Evolutionary conservation across 1,284 basidiomycete genomes (phyloP).

Genomic region (Entoloma clypeatum): DNA sequence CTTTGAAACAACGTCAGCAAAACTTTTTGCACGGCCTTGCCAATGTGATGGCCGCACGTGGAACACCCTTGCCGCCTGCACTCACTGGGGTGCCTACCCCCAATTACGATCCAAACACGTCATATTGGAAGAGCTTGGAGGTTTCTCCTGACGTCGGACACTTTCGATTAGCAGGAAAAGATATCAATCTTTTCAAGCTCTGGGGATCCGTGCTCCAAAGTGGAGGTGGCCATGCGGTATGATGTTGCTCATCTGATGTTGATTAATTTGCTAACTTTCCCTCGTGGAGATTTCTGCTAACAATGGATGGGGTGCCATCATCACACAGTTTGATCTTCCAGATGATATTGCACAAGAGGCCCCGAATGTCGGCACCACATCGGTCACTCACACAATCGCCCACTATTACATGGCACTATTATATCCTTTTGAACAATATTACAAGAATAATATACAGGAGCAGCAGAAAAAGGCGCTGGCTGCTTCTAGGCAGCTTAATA

Average conservation of each 20-base stretch:
- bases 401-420: constrained; percentile 60
- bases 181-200: constrained; percentile 72
- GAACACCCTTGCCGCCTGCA: constrained; percentile 59
- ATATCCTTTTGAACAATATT: constrained; percentile 65
- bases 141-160: constrained; percentile 54
- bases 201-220: constrained; percentile 54
- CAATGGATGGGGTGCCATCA: constrained; percentile 45
- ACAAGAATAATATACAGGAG: constrained; percentile 55
- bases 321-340: constrained; percentile 59
- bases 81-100: constrained; percentile 56
- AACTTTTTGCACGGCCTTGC: constrained; percentile 57
- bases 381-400: constrained; percentile 47
- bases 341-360: constrained; percentile 47
- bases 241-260: constrained; percentile 19
- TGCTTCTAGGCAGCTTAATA: constrained; percentile 26
- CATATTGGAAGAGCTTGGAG: constrained; percentile 63
- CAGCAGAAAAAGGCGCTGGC: constrained; percentile 52
- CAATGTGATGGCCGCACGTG: constrained; percentile 49
- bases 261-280: constrained; percentile 8
- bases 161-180: constrained; percentile 70
- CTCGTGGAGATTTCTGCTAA: constrained; percentile 33
- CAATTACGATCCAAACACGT: constrained; percentile 55
- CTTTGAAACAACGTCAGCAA: constrained; percentile 48
- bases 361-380: constrained; percentile 42
- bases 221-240: constrained; percentile 59